Base-by-base conservation (phyloP, 306 rosid species). In the Nissolia schottii region DNA sequence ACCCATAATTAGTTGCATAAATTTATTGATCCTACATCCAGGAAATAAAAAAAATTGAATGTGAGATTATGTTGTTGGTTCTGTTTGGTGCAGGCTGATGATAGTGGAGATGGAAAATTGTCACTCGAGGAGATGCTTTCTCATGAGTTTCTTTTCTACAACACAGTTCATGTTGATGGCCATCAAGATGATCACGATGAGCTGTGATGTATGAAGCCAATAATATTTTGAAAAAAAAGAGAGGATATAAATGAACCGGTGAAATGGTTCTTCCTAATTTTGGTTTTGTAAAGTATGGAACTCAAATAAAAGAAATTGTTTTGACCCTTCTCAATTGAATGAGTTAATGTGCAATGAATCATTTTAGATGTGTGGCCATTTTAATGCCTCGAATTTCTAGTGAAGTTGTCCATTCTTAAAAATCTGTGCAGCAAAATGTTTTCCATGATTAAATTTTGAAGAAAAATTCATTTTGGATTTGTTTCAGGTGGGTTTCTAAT, bases 111-210 rank as follows among this genome's bases (percentile, higher is more conserved):
- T 28, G 74, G 69, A 43, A 74, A 71, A 7, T 78, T 93, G 76
- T 66, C 93, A 69, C 76, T 87, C 0, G 35, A 84, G 1, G 97
- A 93, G 79, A 90, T 93, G 93, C 66, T 93, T 15, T 66, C 77
- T 41, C 90, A 90, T 45, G 93, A 93, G 57, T 18, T 29, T 41
- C 14, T 68, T 24, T 93, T 93, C 64, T 83, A 72, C 78, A 77
- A 29, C 66, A 67, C 84, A 27, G 84, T 80, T 73, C 74, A 80
- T 72, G 66, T 35, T 11, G 78, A 76, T 62, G 55, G 23, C 4
- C 69, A 64, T 31, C 37, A 10, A 11, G 80, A 68, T 16, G 79
- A 79, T 3, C 84, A 73, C 50, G 87, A 80, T 24, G 87, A 83
- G 22, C 85, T 83, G 28, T 83, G 57, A 83, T 25, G 15, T 11